Conservation (phyloP, 768 basidiomycete genomes). For the Pleurotus sapidus region DNA sequence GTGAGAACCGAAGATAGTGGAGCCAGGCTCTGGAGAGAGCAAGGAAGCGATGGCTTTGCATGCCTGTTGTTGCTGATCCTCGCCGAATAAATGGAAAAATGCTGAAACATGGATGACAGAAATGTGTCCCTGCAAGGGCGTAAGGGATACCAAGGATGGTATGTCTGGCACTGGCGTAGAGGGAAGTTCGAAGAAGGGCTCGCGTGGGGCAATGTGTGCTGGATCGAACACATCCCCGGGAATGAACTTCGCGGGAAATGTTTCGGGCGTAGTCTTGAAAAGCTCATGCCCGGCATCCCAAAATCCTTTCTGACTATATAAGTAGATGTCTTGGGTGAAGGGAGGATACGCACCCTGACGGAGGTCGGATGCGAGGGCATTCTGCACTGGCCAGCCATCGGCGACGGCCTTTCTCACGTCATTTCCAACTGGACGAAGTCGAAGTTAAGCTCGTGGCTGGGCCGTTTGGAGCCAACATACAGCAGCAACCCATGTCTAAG, state of each 20-base stretch:
- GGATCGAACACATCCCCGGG: conserved; percentile 53
- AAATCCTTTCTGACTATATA: conserved; percentile 35
- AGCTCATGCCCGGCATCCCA: conserved; percentile 64
- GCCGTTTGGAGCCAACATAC: conserved; percentile 17
- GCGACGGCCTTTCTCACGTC: conserved; percentile 33
- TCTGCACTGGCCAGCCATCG: conserved; percentile 37
- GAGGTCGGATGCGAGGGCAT: conserved; percentile 35
- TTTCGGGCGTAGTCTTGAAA: conserved; percentile 48
- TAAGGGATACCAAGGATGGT: conserved; percentile 34
- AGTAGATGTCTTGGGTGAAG: background rate
- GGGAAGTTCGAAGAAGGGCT: conserved; percentile 22
- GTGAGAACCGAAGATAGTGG: conserved; percentile 44
- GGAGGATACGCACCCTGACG: conserved; percentile 20
- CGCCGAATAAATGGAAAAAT: conserved; percentile 53
- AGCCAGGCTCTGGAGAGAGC: conserved; percentile 38
- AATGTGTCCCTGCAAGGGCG: conserved; percentile 40
- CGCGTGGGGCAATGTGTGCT: conserved; percentile 31
- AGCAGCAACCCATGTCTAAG: conserved; percentile 43
- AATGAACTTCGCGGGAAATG: conserved; percentile 55
- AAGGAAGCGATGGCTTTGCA: conserved; percentile 39
- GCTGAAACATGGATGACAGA: conserved; percentile 47
- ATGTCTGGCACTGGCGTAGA: conserved; percentile 21
- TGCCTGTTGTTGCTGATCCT: conserved; percentile 34
- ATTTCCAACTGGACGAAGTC: conserved; percentile 31
- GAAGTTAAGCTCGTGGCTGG: background rate